A percentile compares a stretch with the other conserved stretches of the same genome.
These are phyloP conservation scores for Pisolithus thermaeus DNA, from an alignment of 1,284 basidiomycete genomes.

Conservation along the genomic window DNA sequence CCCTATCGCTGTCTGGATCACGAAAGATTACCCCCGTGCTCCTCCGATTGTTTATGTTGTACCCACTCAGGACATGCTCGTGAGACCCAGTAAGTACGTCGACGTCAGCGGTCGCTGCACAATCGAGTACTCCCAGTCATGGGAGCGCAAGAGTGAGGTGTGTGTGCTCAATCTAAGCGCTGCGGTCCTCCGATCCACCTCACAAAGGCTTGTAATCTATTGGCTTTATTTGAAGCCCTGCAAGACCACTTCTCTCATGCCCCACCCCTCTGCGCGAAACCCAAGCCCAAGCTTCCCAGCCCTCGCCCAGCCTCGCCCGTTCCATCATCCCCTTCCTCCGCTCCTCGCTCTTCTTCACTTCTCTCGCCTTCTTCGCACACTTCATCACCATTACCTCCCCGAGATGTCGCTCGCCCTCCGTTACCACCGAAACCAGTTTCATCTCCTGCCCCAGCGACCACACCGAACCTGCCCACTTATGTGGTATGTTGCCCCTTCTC, in stretches of 20 bases:
- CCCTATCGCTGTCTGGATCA: constrained; percentile 86
- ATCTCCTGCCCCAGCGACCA: constrained; percentile 13
- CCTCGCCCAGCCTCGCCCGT: constrained; percentile 12
- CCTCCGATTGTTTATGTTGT: constrained; percentile 93
- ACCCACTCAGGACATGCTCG: constrained; percentile 89
- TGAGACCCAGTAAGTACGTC: constrained; percentile 71
- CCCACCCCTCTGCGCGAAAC: constrained; percentile 91
- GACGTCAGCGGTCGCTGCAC: constrained; percentile 79
- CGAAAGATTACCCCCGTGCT: constrained; percentile 72
- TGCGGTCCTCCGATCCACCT: constrained; percentile 12
- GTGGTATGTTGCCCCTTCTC: constrained; percentile 12
- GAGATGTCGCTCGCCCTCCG: constrained; percentile 32
- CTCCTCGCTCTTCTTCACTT: constrained; percentile 10
- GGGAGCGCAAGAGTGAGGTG: constrained; percentile 85
- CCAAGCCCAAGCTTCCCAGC: constrained; percentile 37
- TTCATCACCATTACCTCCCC: constrained; percentile 13
- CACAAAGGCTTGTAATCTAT: constrained; percentile 62
- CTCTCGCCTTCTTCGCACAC: constrained; percentile 12
- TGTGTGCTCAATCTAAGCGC: constrained; percentile 23
- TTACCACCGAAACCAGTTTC: constrained; percentile 42
- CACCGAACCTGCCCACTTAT: constrained; percentile 6
- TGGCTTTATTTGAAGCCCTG: constrained; percentile 64
- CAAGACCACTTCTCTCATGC: constrained; percentile 77
- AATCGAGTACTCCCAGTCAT: constrained; percentile 66
- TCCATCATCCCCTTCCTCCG: constrained; percentile 23